phyloP scores from a whole-genome alignment of 2,329 filamentous ascomycete genomes.

The Gnomoniopsis smithogilvyi region DNA sequence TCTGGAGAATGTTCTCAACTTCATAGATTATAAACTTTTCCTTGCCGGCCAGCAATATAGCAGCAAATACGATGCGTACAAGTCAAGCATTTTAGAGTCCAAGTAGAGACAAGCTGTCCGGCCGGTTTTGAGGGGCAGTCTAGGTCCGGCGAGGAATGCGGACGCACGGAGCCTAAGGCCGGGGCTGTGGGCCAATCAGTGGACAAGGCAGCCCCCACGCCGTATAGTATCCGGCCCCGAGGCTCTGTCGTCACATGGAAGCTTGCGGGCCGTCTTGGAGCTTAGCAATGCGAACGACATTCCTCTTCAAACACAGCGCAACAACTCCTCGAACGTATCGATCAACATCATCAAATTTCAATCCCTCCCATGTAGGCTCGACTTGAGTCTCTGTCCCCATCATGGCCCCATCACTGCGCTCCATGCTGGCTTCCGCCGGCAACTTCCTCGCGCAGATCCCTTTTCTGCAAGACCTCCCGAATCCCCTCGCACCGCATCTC shows the following conservation, averaged over 20 bases:
- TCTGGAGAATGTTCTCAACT: no score
- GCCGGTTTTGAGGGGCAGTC: no score
- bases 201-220: neutral
- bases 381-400: neutral
- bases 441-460: conserved; percentile 32
- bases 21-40: no score
- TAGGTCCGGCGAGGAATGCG: neutral
- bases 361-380: conserved; percentile 4
- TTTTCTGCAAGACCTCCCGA: conserved; percentile 23
- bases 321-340: neutral
- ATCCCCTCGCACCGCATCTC: conserved; percentile 20
- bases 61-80: no score
- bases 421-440: conserved; percentile 30
- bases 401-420: conserved; percentile 26
- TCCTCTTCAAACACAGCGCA: neutral
- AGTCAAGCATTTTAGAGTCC: no score
- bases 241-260: neutral
- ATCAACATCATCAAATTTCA: conserved; percentile 4
- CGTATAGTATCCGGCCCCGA: neutral
- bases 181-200: neutral
- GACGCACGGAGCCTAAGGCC: neutral
- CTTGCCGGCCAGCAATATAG: no score
- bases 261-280: neutral
- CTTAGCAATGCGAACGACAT: neutral
- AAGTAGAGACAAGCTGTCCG: no score